A percentile compares a stretch with the other conserved stretches of the same genome.
Evolutionary conservation across 2,329 filamentous ascomycete genomes (phyloP).

Genomic region (Colletotrichum tanaceti): DNA sequence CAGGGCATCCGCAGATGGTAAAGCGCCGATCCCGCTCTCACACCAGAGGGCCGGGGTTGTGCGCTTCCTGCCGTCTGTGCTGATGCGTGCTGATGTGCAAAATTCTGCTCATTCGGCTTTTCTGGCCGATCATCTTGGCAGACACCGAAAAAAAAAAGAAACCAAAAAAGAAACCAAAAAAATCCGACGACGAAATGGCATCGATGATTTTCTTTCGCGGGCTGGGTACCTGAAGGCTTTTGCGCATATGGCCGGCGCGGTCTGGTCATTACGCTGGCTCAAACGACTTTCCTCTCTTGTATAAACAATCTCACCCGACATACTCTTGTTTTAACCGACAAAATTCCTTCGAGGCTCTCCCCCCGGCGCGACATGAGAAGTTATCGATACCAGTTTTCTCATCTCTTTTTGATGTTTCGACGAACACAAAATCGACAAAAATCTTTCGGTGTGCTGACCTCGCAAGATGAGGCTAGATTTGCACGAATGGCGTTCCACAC

Average conservation of each 20-base stretch:
- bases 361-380: constrained; percentile 55
- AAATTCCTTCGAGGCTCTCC: constrained; percentile 44
- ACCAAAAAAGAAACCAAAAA: constrained; percentile 42
- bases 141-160: constrained; percentile 56
- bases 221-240: constrained; percentile 52
- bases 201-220: constrained; percentile 54
- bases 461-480: constrained; percentile 53
- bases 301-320: constrained; percentile 64
- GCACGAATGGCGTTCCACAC: constrained; percentile 58
- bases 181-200: constrained; percentile 49
- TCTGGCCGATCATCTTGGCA: constrained; percentile 59
- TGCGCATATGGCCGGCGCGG: constrained; percentile 45
- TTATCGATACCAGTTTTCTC: constrained; percentile 59
- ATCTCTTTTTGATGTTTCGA: constrained; percentile 46
- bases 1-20: constrained; percentile 69
- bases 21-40: constrained; percentile 50
- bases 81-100: constrained; percentile 52
- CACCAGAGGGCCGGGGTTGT: constrained; percentile 47
- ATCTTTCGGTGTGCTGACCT: constrained; percentile 44
- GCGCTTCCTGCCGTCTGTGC: constrained; percentile 52
- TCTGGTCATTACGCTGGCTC: constrained; percentile 47
- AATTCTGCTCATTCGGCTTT: constrained; percentile 54
- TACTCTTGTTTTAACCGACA: constrained; percentile 51
- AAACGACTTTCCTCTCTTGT: constrained; percentile 52
- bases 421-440: constrained; percentile 38